These are phyloP conservation scores for Stephania japonica DNA, from an alignment of 164 flowering plant genomes.

Conservation along the genomic window DNA sequence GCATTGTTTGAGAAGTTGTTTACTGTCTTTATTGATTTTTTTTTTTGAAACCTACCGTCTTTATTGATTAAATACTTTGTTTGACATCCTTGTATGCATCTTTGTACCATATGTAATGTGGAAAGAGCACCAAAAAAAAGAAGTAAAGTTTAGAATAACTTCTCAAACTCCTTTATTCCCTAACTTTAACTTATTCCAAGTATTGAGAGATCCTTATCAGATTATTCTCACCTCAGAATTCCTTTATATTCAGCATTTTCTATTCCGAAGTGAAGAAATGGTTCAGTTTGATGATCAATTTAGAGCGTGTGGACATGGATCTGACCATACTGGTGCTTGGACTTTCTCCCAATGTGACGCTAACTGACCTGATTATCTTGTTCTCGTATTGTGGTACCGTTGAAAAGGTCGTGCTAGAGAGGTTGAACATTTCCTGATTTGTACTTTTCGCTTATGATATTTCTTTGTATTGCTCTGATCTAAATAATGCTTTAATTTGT, in stretches of 20 bases:
- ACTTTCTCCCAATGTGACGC: conserved; percentile 27
- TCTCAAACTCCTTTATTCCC: conserved; percentile 9
- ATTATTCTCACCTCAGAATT: conserved; percentile 10
- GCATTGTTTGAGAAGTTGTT: too few species aligned
- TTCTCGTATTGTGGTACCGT: conserved; percentile 27
- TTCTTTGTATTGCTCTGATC: background rate
- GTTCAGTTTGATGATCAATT: background rate
- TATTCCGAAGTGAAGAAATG: background rate
- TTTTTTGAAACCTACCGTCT: too few species aligned
- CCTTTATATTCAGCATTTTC: conserved; percentile 1
- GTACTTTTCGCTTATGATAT: background rate
- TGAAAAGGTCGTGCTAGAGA: conserved; percentile 19
- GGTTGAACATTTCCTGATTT: conserved; percentile 3
- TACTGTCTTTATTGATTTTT: too few species aligned
- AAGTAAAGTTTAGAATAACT: background rate
- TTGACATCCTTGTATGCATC: background rate
- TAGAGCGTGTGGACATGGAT: conserved; percentile 7
- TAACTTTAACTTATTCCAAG: conserved; percentile 11
- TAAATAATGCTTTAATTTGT: background rate
- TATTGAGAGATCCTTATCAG: conserved; percentile 2
- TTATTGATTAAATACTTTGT: too few species aligned
- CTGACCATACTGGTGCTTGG: conserved; percentile 26
- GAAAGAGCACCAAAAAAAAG: background rate
- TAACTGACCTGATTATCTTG: conserved; percentile 23
- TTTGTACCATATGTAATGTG: background rate